Evolutionary conservation across 2,329 filamentous ascomycete species (phyloP), one percentile per base, ranked within the genome.

Genomic region (Rhynchosporium graminicola): DNA sequence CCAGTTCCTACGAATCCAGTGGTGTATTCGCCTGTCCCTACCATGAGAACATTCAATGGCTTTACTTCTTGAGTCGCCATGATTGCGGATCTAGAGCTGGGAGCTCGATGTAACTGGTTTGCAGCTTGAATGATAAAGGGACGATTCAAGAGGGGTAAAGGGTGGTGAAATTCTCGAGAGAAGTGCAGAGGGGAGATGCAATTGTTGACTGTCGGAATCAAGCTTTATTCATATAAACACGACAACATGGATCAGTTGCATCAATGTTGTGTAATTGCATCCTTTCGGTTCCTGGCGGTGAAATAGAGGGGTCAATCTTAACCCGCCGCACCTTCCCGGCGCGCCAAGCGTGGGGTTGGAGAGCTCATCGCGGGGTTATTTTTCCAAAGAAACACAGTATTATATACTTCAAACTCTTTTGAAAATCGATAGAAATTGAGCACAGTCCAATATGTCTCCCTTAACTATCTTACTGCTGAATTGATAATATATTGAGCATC

Each of bases 21-120:
- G 71, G 94, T 97, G 82, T 97, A 97, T 83, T 97, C 93, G 73
- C 93, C 94, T 10, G 93, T 97, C 68, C 93, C 93, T 63, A 74
- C 72, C 72, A 74, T 74, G 42, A 74, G 70, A 15, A 74, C 72
- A 63, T 74, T 68, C 50, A 74, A 62, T 48, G 71, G 72, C 55
- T 60, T 62, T 50, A 46, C 50, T 2, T 50, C 54, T 47, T 43
- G n/a, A 29, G 54, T 46, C 28, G 60, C 46, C 60, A 60, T 59
- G 36, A 7, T 59, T 31, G 28, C 5, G 28, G 7, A 1, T 20
- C 38, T 38, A 9, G 31, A 40, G 43, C 45, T 54, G 36, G 33
- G 12, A 52, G 50, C 50, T 52, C 55, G 15, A 15, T 46, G n/a
- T 26, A 8, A n/a, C 5, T 46, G n/a, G 15, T 15, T 45, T 20